phyloP scores from a whole-genome alignment of 208 protist species.

The Lotmaria passim region DNA sequence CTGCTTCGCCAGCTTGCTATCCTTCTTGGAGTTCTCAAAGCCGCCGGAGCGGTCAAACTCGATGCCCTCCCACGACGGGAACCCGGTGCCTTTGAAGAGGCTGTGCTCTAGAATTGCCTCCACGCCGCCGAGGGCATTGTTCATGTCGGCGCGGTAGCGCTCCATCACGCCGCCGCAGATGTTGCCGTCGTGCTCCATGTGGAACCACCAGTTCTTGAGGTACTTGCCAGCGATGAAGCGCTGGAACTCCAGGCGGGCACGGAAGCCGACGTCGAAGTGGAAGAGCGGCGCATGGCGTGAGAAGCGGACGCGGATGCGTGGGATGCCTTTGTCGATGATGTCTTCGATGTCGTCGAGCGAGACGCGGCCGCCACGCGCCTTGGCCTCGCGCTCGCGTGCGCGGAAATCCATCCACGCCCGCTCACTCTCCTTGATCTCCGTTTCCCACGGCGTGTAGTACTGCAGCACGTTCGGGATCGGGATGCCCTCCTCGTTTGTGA shows the following conservation, averaged over 20 bases:
- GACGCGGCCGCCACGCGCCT: conserved; percentile 96
- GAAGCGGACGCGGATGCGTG: conserved; percentile 99
- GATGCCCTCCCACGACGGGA: conserved; percentile 99
- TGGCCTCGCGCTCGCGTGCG: conserved; percentile 97
- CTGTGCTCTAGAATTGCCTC: conserved; percentile 99
- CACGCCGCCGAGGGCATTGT: conserved; percentile 99
- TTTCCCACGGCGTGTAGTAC: conserved; percentile 99
- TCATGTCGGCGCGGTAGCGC: conserved; percentile 99
- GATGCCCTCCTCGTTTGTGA: conserved; percentile 99
- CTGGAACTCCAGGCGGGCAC: conserved; percentile 99
- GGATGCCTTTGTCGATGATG: conserved; percentile 99
- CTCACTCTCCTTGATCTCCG: conserved; percentile 99
- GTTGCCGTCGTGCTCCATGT: conserved; percentile 99
- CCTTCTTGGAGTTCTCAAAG: conserved; percentile 99
- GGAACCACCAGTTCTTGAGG: conserved; percentile 99
- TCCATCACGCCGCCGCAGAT: conserved; percentile 99
- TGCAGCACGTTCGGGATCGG: conserved; percentile 99
- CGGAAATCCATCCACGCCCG: conserved; percentile 99
- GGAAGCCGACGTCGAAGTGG: conserved; percentile 99
- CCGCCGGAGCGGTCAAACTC: conserved; percentile 99
- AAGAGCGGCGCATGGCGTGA: conserved; percentile 99
- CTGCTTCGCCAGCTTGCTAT: conserved; percentile 99
- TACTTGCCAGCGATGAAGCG: conserved; percentile 98
- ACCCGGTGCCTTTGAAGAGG: conserved; percentile 99
- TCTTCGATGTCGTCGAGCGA: conserved; percentile 99